These are phyloP conservation scores for Trypanosoma melophagium DNA, from an alignment of 208 protist species.

Conservation along the genomic window DNA sequence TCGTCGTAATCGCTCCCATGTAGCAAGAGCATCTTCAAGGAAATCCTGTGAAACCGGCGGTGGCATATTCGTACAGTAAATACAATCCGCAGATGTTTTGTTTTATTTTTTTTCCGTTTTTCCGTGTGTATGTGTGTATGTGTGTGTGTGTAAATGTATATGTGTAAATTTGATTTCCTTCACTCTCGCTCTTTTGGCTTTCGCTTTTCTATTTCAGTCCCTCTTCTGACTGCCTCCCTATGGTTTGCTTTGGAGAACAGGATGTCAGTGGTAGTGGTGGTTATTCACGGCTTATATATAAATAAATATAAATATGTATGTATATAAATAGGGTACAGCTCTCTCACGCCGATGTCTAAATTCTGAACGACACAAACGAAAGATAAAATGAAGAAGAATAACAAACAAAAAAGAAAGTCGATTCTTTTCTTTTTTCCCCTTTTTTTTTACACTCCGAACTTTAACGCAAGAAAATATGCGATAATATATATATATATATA, in stretches of 20 bases:
- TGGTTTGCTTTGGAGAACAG: too few relatives aligned
- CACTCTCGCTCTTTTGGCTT: background rate
- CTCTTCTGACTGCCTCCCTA: too few relatives aligned
- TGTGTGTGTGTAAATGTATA: conserved; percentile 8
- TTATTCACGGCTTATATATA: too few relatives aligned
- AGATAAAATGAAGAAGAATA: too few relatives aligned
- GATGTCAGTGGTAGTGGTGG: too few relatives aligned
- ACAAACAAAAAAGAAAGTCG: conserved; percentile 7
- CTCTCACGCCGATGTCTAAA: background rate
- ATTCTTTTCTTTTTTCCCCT: background rate
- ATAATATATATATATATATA: background rate
- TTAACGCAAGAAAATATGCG: too few relatives aligned
- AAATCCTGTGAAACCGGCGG: conserved; percentile 9
- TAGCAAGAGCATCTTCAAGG: conserved; percentile 22
- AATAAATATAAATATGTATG: conserved; percentile 6
- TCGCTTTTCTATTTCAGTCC: too few relatives aligned
- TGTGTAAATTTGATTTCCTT: background rate
- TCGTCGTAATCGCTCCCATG: conserved; percentile 12
- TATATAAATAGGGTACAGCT: background rate
- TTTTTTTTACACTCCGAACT: too few relatives aligned
- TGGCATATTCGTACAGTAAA: conserved; percentile 4
- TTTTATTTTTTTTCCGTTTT: background rate
- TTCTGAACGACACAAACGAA: background rate
- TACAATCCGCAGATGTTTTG: background rate
- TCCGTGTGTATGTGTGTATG: background rate